Evolutionary conservation across 257 asterid genomes (phyloP), one percentile per base, ranked within the genome.

Genomic region (Marsdenia floribunda): DNA sequence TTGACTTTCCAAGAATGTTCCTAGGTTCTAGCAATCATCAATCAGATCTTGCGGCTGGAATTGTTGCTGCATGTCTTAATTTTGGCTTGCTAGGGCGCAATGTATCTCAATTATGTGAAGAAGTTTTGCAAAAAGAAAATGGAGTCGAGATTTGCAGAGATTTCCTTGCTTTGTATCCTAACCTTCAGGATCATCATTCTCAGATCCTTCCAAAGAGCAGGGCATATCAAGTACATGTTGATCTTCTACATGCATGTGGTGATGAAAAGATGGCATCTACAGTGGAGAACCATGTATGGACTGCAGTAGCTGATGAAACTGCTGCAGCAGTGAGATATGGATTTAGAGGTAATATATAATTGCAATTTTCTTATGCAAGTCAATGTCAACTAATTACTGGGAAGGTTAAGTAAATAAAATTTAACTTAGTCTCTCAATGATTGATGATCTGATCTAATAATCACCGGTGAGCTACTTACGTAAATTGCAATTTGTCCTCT

Each of bases 121-220:
- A 95, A 78, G 81, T 95, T 79, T 74, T 95, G 82, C 96, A 87
- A 85, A 88, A 84, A 63, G 83, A 65, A 38, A 50, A 78, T 75
- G 97, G 99, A 67, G 74, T 80, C 75, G 84, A 89, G 79, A 83
- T 75, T 40, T 92, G 99, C 59, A 79, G 80, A 82, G 87, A 82
- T 66, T 90, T 90, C 80, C 85, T 95, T 37, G 79, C 88, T 50
- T 54, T 76, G 22, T 89, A 87, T 78, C 91, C 90, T 68, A 81
- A 79, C 63, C 86, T 89, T 83, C 81, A 84, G 74, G 79, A 80
- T 58, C 93, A 92, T 87, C 85, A 89, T 81, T 88, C 92, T 47
- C 93, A 90, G 80, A 85, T 92, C 80, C 96, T 95, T 85, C 98
- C 99, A 29, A 90, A 82, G 79, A 95, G 98, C 88, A 88, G 99